Conservation (phyloP, 768 basidiomycete genomes). For the Kwoniella europaea region DNA sequence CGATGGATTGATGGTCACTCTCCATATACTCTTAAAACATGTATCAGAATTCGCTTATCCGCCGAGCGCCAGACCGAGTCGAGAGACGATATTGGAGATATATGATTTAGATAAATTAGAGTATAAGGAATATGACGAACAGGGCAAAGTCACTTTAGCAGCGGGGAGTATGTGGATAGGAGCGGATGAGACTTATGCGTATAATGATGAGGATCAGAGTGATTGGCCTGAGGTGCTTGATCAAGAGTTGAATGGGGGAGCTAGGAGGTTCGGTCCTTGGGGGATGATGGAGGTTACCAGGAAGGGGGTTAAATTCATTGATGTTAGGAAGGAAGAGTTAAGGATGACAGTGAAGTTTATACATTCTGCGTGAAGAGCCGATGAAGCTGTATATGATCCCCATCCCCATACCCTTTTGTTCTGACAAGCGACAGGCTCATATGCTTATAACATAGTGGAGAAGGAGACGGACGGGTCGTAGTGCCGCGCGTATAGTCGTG, state of each 20-base stretch:
- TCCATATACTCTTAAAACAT: neutral
- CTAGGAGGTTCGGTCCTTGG: slow-evolving; percentile 2
- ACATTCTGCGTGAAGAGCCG: too few species aligned
- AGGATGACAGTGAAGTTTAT: neutral
- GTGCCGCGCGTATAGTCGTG: slow-evolving; percentile 12
- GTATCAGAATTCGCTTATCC: neutral
- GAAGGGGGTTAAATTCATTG: neutral
- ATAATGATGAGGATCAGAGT: neutral
- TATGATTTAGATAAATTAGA: neutral
- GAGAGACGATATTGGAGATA: neutral
- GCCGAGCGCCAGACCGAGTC: neutral
- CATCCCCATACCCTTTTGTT: too few species aligned
- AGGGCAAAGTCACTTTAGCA: neutral
- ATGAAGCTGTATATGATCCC: neutral
- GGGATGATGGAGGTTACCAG: slow-evolving; percentile 2
- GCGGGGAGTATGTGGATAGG: neutral
- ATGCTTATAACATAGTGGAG: neutral
- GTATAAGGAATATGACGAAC: neutral
- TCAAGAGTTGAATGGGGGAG: neutral
- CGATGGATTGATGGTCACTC: neutral
- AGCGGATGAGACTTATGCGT: neutral
- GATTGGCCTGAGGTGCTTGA: neutral
- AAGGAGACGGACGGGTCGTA: neutral
- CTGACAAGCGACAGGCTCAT: too few species aligned
- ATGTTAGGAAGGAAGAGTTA: neutral